phyloP scores from a whole-genome alignment of 2,329 filamentous ascomycete species.

The Penicillium olsonii region DNA sequence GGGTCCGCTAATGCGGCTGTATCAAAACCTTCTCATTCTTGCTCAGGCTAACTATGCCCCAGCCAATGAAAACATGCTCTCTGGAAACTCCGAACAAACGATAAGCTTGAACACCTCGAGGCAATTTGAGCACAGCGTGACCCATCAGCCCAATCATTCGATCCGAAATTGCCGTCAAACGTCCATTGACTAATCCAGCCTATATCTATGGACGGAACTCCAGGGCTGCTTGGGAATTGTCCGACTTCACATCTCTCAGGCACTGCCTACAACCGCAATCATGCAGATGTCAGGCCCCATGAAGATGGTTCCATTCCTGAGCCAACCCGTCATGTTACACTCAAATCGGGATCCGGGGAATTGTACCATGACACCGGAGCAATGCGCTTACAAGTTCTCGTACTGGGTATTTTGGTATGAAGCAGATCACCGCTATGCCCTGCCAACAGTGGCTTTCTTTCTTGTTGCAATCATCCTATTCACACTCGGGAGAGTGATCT shows the following conservation, averaged over 20 bases:
- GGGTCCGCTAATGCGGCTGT: not conserved
- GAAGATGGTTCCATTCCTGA: conserved; percentile 24
- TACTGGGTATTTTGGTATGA: conserved; percentile 45
- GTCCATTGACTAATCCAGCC: not conserved
- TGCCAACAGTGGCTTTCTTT: conserved; percentile 56
- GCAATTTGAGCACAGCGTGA: not conserved
- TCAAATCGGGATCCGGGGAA: conserved; percentile 19
- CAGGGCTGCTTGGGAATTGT: not conserved
- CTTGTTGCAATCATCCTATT: conserved; percentile 50
- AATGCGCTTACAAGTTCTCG: conserved; percentile 24
- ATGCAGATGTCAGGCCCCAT: conserved; percentile 11
- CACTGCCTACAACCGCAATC: not conserved
- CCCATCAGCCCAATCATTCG: not conserved
- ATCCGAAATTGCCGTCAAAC: not conserved
- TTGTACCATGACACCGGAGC: conserved; percentile 27
- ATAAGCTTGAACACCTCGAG: not conserved
- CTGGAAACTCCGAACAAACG: not conserved
- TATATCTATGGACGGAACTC: not conserved
- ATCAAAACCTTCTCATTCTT: conserved; percentile 1
- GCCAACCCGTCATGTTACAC: conserved; percentile 28
- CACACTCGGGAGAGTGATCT: conserved; percentile 37
- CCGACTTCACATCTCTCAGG: conserved; percentile 1
- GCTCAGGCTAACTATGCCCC: not conserved
- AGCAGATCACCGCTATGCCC: conserved; percentile 53
- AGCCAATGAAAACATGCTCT: not conserved